phyloP scores from a whole-genome alignment of 371 early-diverging fungal genomes.

The Chytridiales sp. region DNA sequence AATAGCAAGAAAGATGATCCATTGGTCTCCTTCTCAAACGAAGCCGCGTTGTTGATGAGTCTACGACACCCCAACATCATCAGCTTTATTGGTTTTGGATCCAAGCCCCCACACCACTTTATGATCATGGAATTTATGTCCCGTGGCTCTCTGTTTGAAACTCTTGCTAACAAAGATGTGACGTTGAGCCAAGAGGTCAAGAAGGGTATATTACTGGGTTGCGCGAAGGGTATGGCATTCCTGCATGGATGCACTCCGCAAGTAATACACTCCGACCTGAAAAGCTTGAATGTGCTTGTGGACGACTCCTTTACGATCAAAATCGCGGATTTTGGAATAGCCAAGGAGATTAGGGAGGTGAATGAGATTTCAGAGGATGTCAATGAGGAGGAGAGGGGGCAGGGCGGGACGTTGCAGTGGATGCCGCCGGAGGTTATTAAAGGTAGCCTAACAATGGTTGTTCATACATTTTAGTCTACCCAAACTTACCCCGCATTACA shows the following conservation, averaged over 20 bases:
- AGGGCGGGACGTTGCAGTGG: conserved; percentile 25
- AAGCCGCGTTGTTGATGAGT: conserved; percentile 11
- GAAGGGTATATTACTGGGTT: conserved; percentile 1
- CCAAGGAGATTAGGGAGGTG: background rate
- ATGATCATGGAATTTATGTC: conserved; percentile 14
- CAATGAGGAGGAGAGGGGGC: conserved; percentile 7
- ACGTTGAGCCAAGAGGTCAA: background rate
- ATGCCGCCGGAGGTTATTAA: conserved; percentile 18
- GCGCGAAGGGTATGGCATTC: conserved; percentile 5
- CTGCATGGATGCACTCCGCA: conserved; percentile 13
- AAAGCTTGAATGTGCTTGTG: conserved; percentile 18
- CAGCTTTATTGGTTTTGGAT: conserved; percentile 7
- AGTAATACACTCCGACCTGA: conserved; percentile 14
- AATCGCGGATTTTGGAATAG: conserved; percentile 18
- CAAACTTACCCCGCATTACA: conserved; percentile 17
- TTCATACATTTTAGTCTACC: too few species aligned
- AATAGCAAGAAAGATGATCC: conserved; percentile 5
- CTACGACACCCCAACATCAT: conserved; percentile 10
- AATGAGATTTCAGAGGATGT: too few species aligned
- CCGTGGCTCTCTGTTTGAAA: conserved; percentile 1
- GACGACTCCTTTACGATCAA: conserved; percentile 4
- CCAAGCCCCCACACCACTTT: background rate
- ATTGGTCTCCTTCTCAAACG: conserved; percentile 3
- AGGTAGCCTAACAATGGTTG: too few species aligned
- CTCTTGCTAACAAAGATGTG: background rate